Conservation (phyloP, 192 early-diverging fungal genomes). For the Funneliformis mosseae region DNA sequence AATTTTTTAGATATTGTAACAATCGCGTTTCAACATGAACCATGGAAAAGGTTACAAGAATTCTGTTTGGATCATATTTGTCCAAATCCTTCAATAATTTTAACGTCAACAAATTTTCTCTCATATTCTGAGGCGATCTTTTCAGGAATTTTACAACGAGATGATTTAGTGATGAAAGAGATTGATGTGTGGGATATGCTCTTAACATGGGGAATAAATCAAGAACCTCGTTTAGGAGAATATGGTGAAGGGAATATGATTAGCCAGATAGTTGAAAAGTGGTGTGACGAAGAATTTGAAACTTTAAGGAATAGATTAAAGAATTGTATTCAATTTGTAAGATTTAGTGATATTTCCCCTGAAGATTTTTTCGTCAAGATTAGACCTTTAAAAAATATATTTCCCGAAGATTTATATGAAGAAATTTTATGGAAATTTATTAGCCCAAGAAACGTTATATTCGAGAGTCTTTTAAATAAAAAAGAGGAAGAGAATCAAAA, state of each 20-base stretch:
- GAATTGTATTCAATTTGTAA: conserved; percentile 18
- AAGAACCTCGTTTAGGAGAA: background rate
- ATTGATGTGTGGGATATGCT: conserved; percentile 9
- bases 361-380: conserved; percentile 14
- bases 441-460: background rate
- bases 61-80: conserved; percentile 10
- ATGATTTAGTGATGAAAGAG: conserved; percentile 18
- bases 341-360: background rate
- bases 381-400: background rate
- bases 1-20: background rate
- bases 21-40: background rate
- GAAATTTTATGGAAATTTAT: conserved; percentile 13
- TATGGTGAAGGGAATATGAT: background rate
- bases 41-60: conserved; percentile 11
- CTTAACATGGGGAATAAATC: conserved; percentile 19
- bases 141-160: background rate
- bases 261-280: background rate
- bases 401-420: conserved; percentile 4
- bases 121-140: background rate
- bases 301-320: conserved; percentile 3
- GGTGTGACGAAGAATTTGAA: background rate
- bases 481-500: background rate
- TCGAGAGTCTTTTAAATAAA: background rate
- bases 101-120: background rate
- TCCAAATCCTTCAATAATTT: conserved; percentile 5